phyloP scores from a whole-genome alignment of 2,329 filamentous ascomycete species.

The Colletotrichum nymphaeae region DNA sequence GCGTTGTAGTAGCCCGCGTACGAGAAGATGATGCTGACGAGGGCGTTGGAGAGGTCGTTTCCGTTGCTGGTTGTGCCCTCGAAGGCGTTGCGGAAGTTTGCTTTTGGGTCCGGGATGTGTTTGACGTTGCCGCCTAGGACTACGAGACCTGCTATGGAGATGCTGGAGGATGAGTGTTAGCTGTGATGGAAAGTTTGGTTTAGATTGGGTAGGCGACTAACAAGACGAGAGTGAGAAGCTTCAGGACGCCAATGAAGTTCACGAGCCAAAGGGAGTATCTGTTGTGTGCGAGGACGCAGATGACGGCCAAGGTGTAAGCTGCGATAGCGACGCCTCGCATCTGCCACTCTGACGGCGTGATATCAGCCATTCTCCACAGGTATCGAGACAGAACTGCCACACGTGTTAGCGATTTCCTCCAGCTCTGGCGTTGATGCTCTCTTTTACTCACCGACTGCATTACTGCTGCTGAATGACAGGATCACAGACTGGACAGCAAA shows the following conservation, averaged over 20 bases:
- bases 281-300: conserved; percentile 66
- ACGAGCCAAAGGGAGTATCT: conserved; percentile 66
- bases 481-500: conserved; percentile 74
- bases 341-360: conserved; percentile 68
- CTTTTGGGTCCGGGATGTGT: conserved; percentile 44
- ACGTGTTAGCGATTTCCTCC: conserved; percentile 49
- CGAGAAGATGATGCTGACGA: conserved; percentile 70
- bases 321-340: conserved; percentile 75
- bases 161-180: conserved; percentile 39
- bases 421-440: background rate
- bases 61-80: conserved; percentile 48
- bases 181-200: too few species aligned
- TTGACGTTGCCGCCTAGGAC: conserved; percentile 59
- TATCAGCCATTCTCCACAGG: conserved; percentile 66
- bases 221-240: conserved; percentile 72
- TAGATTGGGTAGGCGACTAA: background rate
- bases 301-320: conserved; percentile 68
- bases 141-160: conserved; percentile 70
- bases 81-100: conserved; percentile 51
- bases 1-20: conserved; percentile 69
- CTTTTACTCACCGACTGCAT: conserved; percentile 62
- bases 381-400: conserved; percentile 69
- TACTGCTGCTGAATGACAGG: conserved; percentile 74
- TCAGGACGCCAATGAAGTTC: conserved; percentile 68
- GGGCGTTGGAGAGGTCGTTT: conserved; percentile 54